A percentile compares a stretch with the other conserved stretches of the same genome.
Conservation (phyloP, 768 basidiomycete species). For the Calvatia gigantea region DNA sequence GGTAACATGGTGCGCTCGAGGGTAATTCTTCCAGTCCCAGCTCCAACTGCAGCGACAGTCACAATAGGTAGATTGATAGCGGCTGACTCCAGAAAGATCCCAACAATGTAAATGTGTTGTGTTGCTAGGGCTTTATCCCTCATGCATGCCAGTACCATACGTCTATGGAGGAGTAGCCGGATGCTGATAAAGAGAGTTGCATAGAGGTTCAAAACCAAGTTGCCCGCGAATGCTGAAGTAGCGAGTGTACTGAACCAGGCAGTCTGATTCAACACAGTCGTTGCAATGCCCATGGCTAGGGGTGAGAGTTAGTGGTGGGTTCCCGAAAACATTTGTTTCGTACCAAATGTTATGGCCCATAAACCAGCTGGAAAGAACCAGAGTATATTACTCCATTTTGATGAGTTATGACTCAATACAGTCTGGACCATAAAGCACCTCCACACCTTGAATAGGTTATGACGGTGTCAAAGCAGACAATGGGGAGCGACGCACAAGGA, state of each 20-base stretch:
- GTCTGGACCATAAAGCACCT: constrained; percentile 1
- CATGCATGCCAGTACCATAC: background rate
- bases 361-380: background rate
- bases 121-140: background rate
- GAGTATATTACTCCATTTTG: background rate
- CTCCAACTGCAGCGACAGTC: background rate
- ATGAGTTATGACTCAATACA: background rate
- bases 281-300: background rate
- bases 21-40: background rate
- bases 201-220: background rate
- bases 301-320: background rate
- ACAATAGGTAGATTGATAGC: background rate
- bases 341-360: background rate
- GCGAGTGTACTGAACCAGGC: too few species aligned
- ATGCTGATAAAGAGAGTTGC: background rate
- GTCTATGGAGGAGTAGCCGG: background rate
- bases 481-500: background rate
- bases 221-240: background rate
- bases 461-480: background rate
- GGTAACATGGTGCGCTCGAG: too few species aligned
- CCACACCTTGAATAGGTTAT: background rate
- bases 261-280: too few species aligned
- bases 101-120: background rate
- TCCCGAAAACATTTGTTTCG: background rate
- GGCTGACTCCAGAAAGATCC: background rate